A percentile compares a stretch with the other conserved stretches of the same genome.
Conservation (phyloP, 257 asterid genomes). For the Ligustrum vulgare region DNA sequence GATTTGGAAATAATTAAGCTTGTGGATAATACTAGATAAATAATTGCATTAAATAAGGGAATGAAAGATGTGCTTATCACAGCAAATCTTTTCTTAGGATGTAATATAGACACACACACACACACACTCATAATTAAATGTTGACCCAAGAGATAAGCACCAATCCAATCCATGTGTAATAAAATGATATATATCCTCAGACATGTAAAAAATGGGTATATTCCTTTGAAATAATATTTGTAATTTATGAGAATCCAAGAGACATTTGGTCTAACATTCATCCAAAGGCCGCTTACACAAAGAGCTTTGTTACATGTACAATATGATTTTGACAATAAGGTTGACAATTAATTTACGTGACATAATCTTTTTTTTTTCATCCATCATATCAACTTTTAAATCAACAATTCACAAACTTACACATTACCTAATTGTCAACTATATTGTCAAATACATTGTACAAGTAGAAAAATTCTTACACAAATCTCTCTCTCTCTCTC, state of each 20-base stretch:
- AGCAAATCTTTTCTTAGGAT: background rate
- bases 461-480: too few relatives aligned
- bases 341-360: too few relatives aligned
- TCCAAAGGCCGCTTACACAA: constrained; percentile 24
- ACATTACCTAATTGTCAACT: too few relatives aligned
- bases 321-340: too few relatives aligned
- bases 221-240: background rate
- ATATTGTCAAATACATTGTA: too few relatives aligned
- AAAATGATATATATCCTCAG: constrained; percentile 22
- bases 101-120: background rate
- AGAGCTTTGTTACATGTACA: too few relatives aligned
- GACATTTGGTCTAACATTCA: constrained; percentile 34
- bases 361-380: too few relatives aligned
- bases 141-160: constrained; percentile 29
- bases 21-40: background rate
- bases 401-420: too few relatives aligned
- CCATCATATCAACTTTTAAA: too few relatives aligned
- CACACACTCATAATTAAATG: constrained; percentile 22
- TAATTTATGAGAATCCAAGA: constrained; percentile 23
- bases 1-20: background rate
- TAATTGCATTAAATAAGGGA: background rate
- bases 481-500: background rate
- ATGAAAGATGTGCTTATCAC: constrained; percentile 25
- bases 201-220: constrained; percentile 22
- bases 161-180: background rate